Percentiles rank a stretch among this genome's conserved stretches.
Evolutionary conservation across 1,139 yeast genomes (phyloP).

Genomic region (Candida pseudoviswanathii): DNA sequence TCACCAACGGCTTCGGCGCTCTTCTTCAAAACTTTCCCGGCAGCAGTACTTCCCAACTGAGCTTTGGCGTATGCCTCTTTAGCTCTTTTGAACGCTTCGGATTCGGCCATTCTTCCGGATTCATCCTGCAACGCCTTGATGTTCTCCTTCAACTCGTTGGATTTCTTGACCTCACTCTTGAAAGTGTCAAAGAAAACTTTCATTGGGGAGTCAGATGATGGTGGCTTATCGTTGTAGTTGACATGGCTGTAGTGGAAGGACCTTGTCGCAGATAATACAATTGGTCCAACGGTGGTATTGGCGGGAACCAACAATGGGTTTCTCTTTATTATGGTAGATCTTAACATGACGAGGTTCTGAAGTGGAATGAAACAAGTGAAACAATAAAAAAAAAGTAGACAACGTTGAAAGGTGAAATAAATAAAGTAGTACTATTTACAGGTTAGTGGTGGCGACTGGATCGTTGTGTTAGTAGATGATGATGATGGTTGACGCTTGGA

Average conservation of each 20-base stretch:
- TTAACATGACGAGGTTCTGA: slow-evolving; percentile 6
- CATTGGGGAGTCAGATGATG: slow-evolving; percentile 66
- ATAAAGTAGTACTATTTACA: slow-evolving; percentile 6
- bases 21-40: slow-evolving; percentile 80
- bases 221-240: slow-evolving; percentile 24
- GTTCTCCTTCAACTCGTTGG: slow-evolving; percentile 85
- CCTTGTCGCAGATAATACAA: slow-evolving; percentile 9
- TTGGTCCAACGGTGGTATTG: slow-evolving; percentile 1
- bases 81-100: slow-evolving; percentile 91
- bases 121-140: slow-evolving; percentile 96
- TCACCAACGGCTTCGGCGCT: slow-evolving; percentile 95
- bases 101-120: slow-evolving; percentile 91
- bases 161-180: slow-evolving; percentile 86
- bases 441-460: not conserved
- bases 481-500: not conserved
- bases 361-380: not conserved
- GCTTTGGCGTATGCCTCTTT: slow-evolving; percentile 91
- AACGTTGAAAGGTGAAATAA: not conserved
- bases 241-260: slow-evolving; percentile 13
- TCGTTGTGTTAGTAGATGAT: not conserved
- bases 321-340: slow-evolving; percentile 10
- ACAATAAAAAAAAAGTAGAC: not conserved
- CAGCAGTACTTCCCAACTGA: slow-evolving; percentile 75
- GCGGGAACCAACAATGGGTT: slow-evolving; percentile 3
- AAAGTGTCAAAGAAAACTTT: slow-evolving; percentile 94